Base-by-base conservation (phyloP, 176 grass and related monocot genomes). In the Oropetium thomaeum region DNA sequence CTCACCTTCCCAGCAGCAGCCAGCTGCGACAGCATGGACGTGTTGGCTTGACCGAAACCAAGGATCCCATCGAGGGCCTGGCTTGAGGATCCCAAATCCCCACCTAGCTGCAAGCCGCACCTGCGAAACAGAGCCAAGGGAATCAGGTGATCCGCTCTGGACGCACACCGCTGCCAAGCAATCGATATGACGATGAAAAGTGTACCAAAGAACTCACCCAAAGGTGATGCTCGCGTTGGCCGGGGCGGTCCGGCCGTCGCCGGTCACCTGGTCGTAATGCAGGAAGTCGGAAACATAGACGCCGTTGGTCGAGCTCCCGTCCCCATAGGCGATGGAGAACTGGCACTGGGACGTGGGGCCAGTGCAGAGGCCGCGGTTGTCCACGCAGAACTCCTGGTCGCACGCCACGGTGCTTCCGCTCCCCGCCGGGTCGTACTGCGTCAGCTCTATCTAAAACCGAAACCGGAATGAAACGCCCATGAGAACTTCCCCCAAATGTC, bases 31-130 rank as follows among this genome's bases (percentile, higher is more conserved):
- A 97, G 66, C 79, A 97, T 66, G 3, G 95, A 97, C 15, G 88
- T 73, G 72, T 93, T 91, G 17, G 95, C 38, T 66, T 97, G 95
- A 25, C 95, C 95, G 58, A 97, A 97, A 70, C 95, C 95, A 58
- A 97, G 81, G 80, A 97, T 97, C 67, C 95, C 95, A 52, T 97
- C 95, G 42, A 97, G 86, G 2, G 95, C 95, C 86, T 87, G 78
- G 35, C 2, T 79, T 5, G 91, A 81, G 30, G 90, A 89, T 33
- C 88, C 90, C 78, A 97, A 69, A 84, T 86, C 91, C 61, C 95
- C 95, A 83, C 85, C 89, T 41, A 92, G 87, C 71, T 97, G 79
- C 30, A 91, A 88, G 29, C 95, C 90, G 37, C 95, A 97, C 75
- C 95, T 97, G 29, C 69, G 65, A 25, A 17, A 63, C 9, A 31